Conservation (phyloP, 2,329 filamentous ascomycete genomes). For the Raffaelea deltoideospora region DNA sequence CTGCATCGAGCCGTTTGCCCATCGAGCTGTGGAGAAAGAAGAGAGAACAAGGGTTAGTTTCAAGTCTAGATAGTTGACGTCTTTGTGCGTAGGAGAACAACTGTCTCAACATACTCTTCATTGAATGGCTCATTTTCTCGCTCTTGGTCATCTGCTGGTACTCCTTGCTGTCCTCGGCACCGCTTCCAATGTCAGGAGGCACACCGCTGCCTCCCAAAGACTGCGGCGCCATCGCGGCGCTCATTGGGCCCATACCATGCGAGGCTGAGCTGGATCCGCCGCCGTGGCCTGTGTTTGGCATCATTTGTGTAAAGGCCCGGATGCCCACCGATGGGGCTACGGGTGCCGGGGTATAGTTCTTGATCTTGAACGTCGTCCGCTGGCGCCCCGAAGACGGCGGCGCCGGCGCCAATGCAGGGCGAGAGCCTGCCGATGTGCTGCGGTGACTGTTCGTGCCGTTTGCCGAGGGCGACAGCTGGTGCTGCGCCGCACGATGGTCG, state of each 20-base stretch:
- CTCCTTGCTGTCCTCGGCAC: conserved; percentile 29
- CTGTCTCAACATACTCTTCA: conserved; percentile 45
- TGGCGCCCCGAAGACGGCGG: conserved; percentile 7
- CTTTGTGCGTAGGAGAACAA: too few species aligned
- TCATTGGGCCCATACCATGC: too few species aligned
- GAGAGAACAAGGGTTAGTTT: not conserved
- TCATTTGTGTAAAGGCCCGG: conserved; percentile 10
- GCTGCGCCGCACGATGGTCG: too few species aligned
- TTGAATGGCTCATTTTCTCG: conserved; percentile 50
- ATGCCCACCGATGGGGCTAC: conserved; percentile 6
- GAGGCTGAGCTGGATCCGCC: not conserved
- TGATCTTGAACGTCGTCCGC: conserved; percentile 19
- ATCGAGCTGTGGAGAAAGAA: conserved; percentile 32
- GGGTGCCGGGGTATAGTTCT: conserved; percentile 14
- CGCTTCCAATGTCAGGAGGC: conserved; percentile 19
- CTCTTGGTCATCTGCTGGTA: conserved; percentile 49
- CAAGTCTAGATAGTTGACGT: too few species aligned
- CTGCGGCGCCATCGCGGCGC: too few species aligned
- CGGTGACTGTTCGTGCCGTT: too few species aligned
- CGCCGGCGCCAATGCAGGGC: conserved; percentile 2
- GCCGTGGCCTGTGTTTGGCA: conserved; percentile 3
- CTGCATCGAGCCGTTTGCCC: conserved; percentile 45
- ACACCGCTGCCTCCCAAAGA: too few species aligned
- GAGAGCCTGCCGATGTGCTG: too few species aligned
- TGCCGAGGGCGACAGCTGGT: too few species aligned